Evolutionary conservation across 192 early-diverging fungal species (phyloP).

Genomic region (Spizellomyces punctatus): DNA sequence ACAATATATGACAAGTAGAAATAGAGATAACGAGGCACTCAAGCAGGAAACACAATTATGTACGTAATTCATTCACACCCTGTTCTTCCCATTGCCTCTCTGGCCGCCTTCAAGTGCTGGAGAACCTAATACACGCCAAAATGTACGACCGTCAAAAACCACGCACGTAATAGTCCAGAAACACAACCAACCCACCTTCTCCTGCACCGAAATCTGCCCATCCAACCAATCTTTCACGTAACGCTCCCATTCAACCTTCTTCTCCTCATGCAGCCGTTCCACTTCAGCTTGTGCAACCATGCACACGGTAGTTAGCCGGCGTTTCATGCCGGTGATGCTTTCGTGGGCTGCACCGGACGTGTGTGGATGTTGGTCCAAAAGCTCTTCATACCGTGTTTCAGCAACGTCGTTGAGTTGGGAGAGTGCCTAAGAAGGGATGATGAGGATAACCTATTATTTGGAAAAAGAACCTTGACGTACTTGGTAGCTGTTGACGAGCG

Average conservation of each 20-base stretch:
- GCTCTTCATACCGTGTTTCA: slow-evolving; percentile 21
- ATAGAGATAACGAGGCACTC: no score
- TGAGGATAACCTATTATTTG: not conserved
- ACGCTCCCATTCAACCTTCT: slow-evolving; percentile 6
- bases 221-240: slow-evolving; percentile 17
- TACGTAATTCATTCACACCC: no score
- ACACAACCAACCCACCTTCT: slow-evolving; percentile 19
- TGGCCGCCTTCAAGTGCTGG: slow-evolving; percentile 17
- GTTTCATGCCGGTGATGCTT: slow-evolving; percentile 12
- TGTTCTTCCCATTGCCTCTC: not conserved
- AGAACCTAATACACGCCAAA: slow-evolving; percentile 11
- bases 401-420: slow-evolving; percentile 26
- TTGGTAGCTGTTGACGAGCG: slow-evolving; percentile 6
- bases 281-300: slow-evolving; percentile 23
- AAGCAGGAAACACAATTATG: no score
- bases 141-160: not conserved
- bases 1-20: no score
- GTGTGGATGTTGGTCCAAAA: slow-evolving; percentile 1
- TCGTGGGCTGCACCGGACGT: not conserved
- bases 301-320: slow-evolving; percentile 10
- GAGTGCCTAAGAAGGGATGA: slow-evolving; percentile 4
- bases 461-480: not conserved
- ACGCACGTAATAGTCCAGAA: no score
- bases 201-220: slow-evolving; percentile 23
- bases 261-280: slow-evolving; percentile 26